Conservation (phyloP, 2,329 filamentous ascomycete species). For the Penicillium sp. region DNA sequence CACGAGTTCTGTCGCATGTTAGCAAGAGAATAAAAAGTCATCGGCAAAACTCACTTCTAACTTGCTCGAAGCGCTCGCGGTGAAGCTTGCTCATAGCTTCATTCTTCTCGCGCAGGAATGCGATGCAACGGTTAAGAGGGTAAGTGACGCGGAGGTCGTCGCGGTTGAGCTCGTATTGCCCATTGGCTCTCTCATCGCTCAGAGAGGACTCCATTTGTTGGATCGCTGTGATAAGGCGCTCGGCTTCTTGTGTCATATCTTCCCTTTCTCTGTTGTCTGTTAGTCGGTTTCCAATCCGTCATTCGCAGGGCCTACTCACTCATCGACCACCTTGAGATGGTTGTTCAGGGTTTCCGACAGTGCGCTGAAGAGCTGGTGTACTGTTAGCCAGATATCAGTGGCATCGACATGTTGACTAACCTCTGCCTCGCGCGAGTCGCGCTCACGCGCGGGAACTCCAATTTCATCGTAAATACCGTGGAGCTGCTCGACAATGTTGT, state of each 20-base stretch:
- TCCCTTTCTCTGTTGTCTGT: constrained; percentile 70
- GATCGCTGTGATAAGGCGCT: constrained; percentile 80
- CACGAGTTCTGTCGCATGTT: constrained; percentile 71
- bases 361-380: constrained; percentile 76
- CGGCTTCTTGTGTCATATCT: constrained; percentile 84
- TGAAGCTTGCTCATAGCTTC: constrained; percentile 77
- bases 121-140: constrained; percentile 78
- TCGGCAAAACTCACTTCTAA: constrained; percentile 71
- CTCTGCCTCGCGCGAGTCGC: constrained; percentile 85
- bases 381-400: constrained; percentile 1
- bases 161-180: constrained; percentile 65
- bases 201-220: constrained; percentile 92
- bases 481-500: constrained; percentile 86
- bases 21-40: constrained; percentile 14
- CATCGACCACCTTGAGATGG: constrained; percentile 80
- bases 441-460: constrained; percentile 89
- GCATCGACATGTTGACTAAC: constrained; percentile 53
- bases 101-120: constrained; percentile 83
- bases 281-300: constrained; percentile 13
- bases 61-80: constrained; percentile 89
- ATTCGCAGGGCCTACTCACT: constrained; percentile 45
- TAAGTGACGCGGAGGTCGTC: constrained; percentile 77
- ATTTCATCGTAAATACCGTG: constrained; percentile 98
- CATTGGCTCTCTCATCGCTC: constrained; percentile 69
- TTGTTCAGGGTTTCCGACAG: constrained; percentile 89